A percentile compares a stretch with the other conserved stretches of the same genome.
Conservation (phyloP, 148 eudicot species). For the Rhododendron molle region DNA sequence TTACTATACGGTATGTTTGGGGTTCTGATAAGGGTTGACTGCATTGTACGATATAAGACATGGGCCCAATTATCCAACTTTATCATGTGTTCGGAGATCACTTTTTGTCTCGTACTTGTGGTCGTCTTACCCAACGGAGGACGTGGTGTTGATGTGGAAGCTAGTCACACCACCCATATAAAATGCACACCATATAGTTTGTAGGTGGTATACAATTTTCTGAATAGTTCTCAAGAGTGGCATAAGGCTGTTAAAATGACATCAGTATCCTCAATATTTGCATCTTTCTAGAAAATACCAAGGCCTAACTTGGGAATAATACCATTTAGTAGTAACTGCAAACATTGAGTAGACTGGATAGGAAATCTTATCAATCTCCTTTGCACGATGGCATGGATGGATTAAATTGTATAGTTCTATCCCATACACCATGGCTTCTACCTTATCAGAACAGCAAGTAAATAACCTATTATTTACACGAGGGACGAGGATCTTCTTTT, state of each 20-base stretch:
- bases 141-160: background rate
- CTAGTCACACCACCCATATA: background rate
- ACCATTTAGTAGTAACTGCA: background rate
- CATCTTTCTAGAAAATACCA: background rate
- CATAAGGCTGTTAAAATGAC: background rate
- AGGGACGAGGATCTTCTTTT: too few species aligned
- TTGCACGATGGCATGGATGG: background rate
- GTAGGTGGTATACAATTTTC: background rate
- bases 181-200: background rate
- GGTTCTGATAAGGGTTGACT: background rate
- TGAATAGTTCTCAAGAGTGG: too few species aligned
- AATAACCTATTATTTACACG: too few species aligned
- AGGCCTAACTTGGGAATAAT: background rate
- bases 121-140: background rate
- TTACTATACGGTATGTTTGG: background rate
- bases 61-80: background rate
- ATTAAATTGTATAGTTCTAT: too few species aligned
- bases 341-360: background rate
- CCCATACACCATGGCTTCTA: background rate
- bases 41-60: background rate
- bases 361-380: background rate
- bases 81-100: background rate
- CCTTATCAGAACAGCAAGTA: background rate
- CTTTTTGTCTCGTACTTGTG: background rate
- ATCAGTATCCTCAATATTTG: background rate